Evolutionary conservation across 2,329 filamentous ascomycete genomes (phyloP).

Genomic region (Daldinia sp.): DNA sequence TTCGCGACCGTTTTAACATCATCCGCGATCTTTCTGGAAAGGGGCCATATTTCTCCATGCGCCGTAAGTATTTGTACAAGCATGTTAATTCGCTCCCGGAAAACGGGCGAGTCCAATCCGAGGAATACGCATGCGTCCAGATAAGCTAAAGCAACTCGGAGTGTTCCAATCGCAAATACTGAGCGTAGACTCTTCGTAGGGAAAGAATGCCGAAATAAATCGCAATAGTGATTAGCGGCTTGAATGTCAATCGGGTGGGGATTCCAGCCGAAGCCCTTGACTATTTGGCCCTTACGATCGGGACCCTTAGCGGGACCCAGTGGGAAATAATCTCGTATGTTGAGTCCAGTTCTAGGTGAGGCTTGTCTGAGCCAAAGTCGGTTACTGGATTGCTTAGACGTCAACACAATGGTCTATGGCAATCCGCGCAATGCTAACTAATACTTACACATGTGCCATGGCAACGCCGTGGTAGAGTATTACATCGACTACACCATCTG

Average conservation of each 20-base stretch:
- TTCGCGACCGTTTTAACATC: slow-evolving; percentile 50
- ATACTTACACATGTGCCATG: slow-evolving; percentile 54
- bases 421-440: neutral
- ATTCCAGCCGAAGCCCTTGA: slow-evolving; percentile 51
- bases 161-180: slow-evolving; percentile 43
- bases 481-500: slow-evolving; percentile 54
- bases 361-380: slow-evolving; percentile 49
- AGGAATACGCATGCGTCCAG: slow-evolving; percentile 53
- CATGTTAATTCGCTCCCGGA: slow-evolving; percentile 51
- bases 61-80: slow-evolving; percentile 50
- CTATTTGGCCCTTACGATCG: slow-evolving; percentile 46
- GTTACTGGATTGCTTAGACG: slow-evolving; percentile 38
- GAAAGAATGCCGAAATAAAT: slow-evolving; percentile 50
- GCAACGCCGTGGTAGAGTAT: slow-evolving; percentile 55
- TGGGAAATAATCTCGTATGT: slow-evolving; percentile 50
- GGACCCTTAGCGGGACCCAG: slow-evolving; percentile 48
- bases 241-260: slow-evolving; percentile 50
- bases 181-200: slow-evolving; percentile 49
- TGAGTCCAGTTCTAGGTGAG: slow-evolving; percentile 45
- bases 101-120: slow-evolving; percentile 49
- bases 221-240: slow-evolving; percentile 51
- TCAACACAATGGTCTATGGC: slow-evolving; percentile 12
- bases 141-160: slow-evolving; percentile 49
- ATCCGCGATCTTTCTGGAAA: slow-evolving; percentile 54
- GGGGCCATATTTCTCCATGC: slow-evolving; percentile 52